phyloP scores from a whole-genome alignment of 257 asterid species.

The Scutellaria baicalensis region DNA sequence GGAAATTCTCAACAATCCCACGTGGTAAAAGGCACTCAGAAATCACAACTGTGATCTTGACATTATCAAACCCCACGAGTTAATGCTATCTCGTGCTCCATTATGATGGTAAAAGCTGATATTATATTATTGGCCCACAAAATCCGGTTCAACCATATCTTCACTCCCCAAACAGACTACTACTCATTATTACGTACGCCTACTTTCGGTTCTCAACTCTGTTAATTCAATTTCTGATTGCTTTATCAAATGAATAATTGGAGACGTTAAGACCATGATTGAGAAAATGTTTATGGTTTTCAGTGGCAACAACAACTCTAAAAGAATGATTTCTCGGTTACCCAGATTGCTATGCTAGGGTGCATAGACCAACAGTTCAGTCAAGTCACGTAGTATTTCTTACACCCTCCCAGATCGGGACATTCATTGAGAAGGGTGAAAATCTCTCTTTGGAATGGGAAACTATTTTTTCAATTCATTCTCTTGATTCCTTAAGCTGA shows the following conservation, averaged over 20 bases:
- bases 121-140: background rate
- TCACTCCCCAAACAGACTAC: background rate
- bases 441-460: no score
- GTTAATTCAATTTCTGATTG: background rate
- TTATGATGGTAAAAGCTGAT: background rate
- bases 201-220: background rate
- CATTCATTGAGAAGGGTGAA: no score
- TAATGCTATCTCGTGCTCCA: background rate
- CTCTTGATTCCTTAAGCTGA: background rate
- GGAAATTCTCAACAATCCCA: background rate
- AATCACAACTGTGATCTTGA: background rate
- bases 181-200: background rate
- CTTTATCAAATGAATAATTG: background rate
- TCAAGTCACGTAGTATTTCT: no score
- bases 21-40: slow-evolving; percentile 2
- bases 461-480: no score
- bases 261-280: background rate
- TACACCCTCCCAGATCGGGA: no score
- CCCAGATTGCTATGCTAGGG: no score
- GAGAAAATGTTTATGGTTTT: background rate
- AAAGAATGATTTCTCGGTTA: no score
- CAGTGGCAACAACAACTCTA: background rate
- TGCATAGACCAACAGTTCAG: no score
- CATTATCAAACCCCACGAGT: background rate
- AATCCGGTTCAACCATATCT: background rate